Evolutionary conservation across 2,329 filamentous ascomycete species (phyloP).

Genomic region (Colletotrichum incanum): DNA sequence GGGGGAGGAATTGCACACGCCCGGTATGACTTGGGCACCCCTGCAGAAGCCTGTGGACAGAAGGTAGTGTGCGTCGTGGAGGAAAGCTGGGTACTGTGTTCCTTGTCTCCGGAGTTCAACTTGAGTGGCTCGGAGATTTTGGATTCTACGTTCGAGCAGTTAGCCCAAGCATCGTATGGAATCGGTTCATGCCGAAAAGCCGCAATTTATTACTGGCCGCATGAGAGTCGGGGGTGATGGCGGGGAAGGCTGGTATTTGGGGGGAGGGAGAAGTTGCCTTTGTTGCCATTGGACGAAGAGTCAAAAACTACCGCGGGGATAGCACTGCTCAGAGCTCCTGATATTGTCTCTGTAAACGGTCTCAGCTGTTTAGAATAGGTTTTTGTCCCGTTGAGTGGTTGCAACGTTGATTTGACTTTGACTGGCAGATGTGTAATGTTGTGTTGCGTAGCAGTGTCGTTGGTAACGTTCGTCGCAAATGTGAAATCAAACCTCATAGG

Average conservation of each 20-base stretch:
- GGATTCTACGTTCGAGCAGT: background rate
- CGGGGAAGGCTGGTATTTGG: no score
- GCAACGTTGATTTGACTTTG: background rate
- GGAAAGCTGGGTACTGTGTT: background rate
- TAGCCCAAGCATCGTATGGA: background rate
- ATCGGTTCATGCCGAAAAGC: no score
- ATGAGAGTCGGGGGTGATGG: no score
- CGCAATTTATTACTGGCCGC: no score
- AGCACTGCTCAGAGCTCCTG: no score
- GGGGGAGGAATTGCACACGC: background rate
- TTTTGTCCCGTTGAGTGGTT: background rate
- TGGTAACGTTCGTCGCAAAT: background rate
- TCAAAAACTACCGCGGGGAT: no score
- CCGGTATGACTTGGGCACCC: background rate
- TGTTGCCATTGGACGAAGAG: background rate
- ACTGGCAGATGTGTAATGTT: background rate
- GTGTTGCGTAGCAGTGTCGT: background rate
- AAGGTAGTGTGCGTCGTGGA: background rate
- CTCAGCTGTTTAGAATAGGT: background rate
- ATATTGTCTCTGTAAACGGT: background rate
- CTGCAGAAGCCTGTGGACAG: background rate
- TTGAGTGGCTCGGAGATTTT: background rate
- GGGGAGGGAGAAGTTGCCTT: background rate
- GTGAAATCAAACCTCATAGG: background rate
- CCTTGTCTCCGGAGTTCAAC: background rate